A percentile compares a stretch with the other conserved stretches of the same genome.
phyloP scores from a whole-genome alignment of 441 rosid species.

The Theobroma grandiflorum region DNA sequence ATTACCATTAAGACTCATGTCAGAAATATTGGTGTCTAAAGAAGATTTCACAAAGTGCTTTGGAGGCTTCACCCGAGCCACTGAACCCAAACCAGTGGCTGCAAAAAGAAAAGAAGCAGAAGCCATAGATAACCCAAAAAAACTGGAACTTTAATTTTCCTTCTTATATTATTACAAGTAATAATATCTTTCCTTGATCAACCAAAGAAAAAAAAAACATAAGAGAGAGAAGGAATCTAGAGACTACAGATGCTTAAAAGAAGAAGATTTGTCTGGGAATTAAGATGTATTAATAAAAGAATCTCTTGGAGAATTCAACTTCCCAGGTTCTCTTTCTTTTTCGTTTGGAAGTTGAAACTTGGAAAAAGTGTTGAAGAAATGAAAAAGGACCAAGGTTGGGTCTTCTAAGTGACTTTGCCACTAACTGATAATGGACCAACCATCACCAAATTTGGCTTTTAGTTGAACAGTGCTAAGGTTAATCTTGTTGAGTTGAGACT shows the following conservation, averaged over 20 bases:
- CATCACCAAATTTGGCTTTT: not conserved
- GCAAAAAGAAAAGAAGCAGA: slow-evolving; percentile 78
- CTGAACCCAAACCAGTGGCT: slow-evolving; percentile 55
- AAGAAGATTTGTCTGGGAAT: slow-evolving; percentile 37
- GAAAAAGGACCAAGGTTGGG: not conserved
- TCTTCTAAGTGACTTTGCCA: slow-evolving; percentile 15
- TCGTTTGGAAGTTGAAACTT: not conserved
- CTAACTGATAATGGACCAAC: slow-evolving; percentile 29
- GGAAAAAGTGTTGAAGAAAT: too few species aligned
- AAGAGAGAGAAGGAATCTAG: slow-evolving; percentile 39
- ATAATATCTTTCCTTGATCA: not conserved
- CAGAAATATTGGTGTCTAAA: slow-evolving; percentile 82
- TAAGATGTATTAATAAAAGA: not conserved
- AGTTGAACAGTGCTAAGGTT: not conserved
- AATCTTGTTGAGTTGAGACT: too few species aligned
- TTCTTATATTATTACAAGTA: slow-evolving; percentile 2
- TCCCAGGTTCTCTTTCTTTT: slow-evolving; percentile 19
- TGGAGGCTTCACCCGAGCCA: slow-evolving; percentile 46
- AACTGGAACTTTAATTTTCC: not conserved
- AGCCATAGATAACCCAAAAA: slow-evolving; percentile 56
- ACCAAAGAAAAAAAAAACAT: not conserved
- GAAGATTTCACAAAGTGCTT: slow-evolving; percentile 67
- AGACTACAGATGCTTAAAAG: slow-evolving; percentile 46
- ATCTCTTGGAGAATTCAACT: not conserved
- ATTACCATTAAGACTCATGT: slow-evolving; percentile 93